phyloP scores from a whole-genome alignment of 257 asterid genomes.

The Fraxinus americana region DNA sequence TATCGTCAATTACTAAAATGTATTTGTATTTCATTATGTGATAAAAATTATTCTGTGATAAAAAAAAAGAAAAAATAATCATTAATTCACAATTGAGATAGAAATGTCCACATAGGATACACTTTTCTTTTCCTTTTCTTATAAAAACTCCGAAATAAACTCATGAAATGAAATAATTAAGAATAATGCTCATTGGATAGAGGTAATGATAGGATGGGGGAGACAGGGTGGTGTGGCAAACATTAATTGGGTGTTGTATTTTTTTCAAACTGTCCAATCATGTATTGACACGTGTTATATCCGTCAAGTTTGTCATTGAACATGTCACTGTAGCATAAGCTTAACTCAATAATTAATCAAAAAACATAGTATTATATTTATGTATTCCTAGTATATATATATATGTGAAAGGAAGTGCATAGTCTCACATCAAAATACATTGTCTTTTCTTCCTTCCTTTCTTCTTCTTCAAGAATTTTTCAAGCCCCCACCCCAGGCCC shows the following conservation, averaged over 20 bases:
- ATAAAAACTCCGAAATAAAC: constrained; percentile 10
- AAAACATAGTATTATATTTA: not conserved
- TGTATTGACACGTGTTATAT: too few species aligned
- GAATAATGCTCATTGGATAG: too few species aligned
- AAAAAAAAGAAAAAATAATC: not conserved
- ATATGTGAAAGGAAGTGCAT: constrained; percentile 28
- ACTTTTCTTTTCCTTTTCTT: constrained; percentile 17
- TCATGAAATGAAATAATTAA: not conserved
- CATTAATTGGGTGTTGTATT: too few species aligned
- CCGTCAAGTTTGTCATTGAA: too few species aligned
- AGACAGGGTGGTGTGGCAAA: too few species aligned
- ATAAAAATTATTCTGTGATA: not conserved
- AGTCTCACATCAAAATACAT: not conserved
- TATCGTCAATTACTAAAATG: too few species aligned
- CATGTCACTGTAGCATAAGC: too few species aligned
- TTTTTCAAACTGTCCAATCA: too few species aligned
- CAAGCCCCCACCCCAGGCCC: too few species aligned
- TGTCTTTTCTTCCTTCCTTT: not conserved
- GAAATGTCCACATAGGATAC: constrained; percentile 40
- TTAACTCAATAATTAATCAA: too few species aligned
- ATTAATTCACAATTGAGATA: constrained; percentile 20
- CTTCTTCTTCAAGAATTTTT: not conserved
- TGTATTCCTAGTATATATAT: constrained; percentile 31
- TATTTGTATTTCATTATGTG: constrained; percentile 3
- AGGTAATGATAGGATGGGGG: too few species aligned